Percentiles rank a stretch among this genome's conserved stretches.
Conservation (phyloP, 129 eudicot species). For the Lactuca saligna region DNA sequence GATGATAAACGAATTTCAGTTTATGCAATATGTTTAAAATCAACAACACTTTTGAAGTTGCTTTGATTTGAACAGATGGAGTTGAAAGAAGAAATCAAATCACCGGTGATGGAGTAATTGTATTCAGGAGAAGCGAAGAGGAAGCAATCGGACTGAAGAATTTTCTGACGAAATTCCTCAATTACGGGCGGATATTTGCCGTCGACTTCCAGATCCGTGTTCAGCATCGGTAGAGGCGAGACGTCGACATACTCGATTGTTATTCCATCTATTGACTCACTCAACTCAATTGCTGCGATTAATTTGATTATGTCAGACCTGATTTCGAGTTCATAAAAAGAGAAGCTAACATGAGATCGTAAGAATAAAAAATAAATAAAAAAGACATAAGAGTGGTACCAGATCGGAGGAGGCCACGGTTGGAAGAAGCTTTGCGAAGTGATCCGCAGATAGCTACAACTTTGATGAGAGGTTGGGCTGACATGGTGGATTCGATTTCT, state of each 20-base stretch:
- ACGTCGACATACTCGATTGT: conserved; percentile 66
- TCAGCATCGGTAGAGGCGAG: conserved; percentile 68
- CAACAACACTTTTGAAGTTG: not conserved
- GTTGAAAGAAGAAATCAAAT: not conserved
- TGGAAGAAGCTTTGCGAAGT: conserved; percentile 65
- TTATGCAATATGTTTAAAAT: not conserved
- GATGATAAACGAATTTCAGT: not conserved
- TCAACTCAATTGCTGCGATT: conserved; percentile 28
- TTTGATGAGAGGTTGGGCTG: conserved; percentile 45
- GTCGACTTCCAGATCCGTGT: conserved; percentile 75
- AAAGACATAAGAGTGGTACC: conserved; percentile 34
- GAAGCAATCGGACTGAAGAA: conserved; percentile 59
- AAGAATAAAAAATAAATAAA: not conserved
- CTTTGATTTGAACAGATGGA: not conserved
- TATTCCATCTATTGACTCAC: conserved; percentile 54
- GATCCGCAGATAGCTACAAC: conserved; percentile 73
- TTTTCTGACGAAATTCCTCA: conserved; percentile 76
- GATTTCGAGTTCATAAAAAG: not conserved
- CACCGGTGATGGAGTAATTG: conserved; percentile 84
- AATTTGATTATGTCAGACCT: not conserved
- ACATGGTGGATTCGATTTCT: conserved; percentile 16
- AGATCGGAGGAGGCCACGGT: conserved; percentile 63
- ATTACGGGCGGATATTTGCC: conserved; percentile 70
- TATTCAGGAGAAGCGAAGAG: conserved; percentile 92
- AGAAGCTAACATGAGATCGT: not conserved